Evolutionary conservation across 768 basidiomycete species (phyloP), one percentile per base, ranked within the genome.

Genomic region (Mycena rosella): DNA sequence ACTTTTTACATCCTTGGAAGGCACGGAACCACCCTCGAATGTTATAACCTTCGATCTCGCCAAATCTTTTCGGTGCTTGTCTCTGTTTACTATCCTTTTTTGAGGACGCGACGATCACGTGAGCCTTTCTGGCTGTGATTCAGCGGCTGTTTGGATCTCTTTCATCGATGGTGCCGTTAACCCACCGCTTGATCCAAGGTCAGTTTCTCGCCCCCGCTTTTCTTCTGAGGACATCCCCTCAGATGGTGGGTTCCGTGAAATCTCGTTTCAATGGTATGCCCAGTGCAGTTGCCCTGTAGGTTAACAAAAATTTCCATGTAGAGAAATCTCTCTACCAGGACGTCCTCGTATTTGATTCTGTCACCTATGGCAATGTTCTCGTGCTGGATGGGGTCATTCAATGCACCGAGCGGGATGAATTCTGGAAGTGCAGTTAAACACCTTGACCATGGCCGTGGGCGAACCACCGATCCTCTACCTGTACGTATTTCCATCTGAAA

Each of bases 361-460:
- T 94, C 82, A 94, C 96, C 1, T 97, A 92, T 76, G 97, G 97
- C n/a, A 98, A 98, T 75, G 96, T 99, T 51, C 87, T 99, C 63
- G 91, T 96, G 22, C 89, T 99, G 32, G 97, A 99, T 77, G 94
- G 96, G 59, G 95, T 93, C 61, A 93, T 99, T 72, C 97, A 99
- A 79, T 96, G 93, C 82, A 98, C 96, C 2, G 98, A 99, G 81
- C 90, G 96, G 52, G 98, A 99, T 76, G 98, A 99, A 80, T 99
- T 99, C 81, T 96, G 96, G 96, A 75, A 72, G 93, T 87, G n/a
- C 42, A 24, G 13, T 34, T 20, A 26, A 64, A n/a, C n/a, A n/a
- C n/a, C n/a, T n/a, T n/a, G n/a, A n/a, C n/a, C n/a, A n/a, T n/a
- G n/a, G n/a, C n/a, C n/a, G n/a, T n/a, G n/a, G n/a, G n/a, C n/a